A percentile compares a stretch with the other conserved stretches of the same genome.
Evolutionary conservation across 2,329 filamentous ascomycete species (phyloP).

Genomic region (Penicillium freii): DNA sequence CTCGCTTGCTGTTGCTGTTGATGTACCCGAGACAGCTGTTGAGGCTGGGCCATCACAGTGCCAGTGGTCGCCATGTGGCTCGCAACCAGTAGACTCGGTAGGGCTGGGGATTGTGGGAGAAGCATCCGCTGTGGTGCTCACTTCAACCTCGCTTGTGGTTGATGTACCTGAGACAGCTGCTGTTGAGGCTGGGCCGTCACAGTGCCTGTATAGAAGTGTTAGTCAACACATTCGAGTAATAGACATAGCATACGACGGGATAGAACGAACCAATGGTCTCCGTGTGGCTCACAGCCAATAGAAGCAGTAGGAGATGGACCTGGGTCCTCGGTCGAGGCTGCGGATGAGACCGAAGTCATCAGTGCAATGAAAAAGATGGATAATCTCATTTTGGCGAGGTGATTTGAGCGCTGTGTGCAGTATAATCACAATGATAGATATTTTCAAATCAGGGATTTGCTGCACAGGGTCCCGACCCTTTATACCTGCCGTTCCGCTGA

Average conservation of each 20-base stretch:
- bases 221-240: neutral
- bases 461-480: neutral
- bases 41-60: constrained; percentile 21
- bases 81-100: constrained; percentile 22
- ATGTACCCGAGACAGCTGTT: neutral
- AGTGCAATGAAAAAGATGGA: constrained; percentile 14
- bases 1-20: neutral
- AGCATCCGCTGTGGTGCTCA: neutral
- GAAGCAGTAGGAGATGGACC: constrained; percentile 34
- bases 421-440: neutral
- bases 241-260: neutral
- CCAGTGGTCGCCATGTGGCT: constrained; percentile 24
- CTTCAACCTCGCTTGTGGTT: too few relatives aligned
- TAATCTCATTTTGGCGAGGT: constrained; percentile 17
- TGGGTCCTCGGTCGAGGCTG: constrained; percentile 20
- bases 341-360: constrained; percentile 19
- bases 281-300: constrained; percentile 26
- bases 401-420: neutral
- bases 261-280: constrained; percentile 28
- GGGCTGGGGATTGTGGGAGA: constrained; percentile 20
- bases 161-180: neutral
- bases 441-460: neutral
- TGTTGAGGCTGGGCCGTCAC: constrained; percentile 27
- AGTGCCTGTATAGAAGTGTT: constrained; percentile 26
- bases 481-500: constrained; percentile 17